Evolutionary conservation across 2,329 filamentous ascomycete species (phyloP).

Genomic region (Pseudogymnoascus sp.): DNA sequence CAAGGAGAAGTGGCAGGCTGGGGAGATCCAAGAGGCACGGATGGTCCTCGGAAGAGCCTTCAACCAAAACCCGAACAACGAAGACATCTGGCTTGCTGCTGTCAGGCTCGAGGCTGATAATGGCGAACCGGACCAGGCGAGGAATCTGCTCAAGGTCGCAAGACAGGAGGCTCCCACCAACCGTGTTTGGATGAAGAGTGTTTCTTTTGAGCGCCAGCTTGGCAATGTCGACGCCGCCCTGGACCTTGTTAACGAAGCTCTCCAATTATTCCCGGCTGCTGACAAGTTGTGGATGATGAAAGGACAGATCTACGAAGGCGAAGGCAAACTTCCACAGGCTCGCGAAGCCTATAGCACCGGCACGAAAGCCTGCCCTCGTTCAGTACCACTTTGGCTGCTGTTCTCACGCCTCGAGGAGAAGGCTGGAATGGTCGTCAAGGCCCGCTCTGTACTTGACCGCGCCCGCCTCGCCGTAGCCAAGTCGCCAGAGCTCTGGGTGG

Average conservation of each 20-base stretch:
- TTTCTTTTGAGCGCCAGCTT: constrained; percentile 82
- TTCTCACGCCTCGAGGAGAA: constrained; percentile 83
- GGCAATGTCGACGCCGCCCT: constrained; percentile 73
- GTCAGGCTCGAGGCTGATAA: constrained; percentile 95
- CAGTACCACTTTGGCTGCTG: constrained; percentile 82
- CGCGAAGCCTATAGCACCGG: constrained; percentile 84
- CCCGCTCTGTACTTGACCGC: constrained; percentile 85
- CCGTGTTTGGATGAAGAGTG: constrained; percentile 94
- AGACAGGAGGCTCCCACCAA: constrained; percentile 87
- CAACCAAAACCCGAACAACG: constrained; percentile 90
- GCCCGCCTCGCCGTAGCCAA: constrained; percentile 83
- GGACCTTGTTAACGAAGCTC: constrained; percentile 76
- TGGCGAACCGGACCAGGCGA: constrained; percentile 70
- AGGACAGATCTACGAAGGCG: constrained; percentile 88
- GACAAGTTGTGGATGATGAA: constrained; percentile 98
- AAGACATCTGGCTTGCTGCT: constrained; percentile 94
- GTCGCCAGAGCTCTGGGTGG: constrained; percentile 76
- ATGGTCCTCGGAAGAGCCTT: constrained; percentile 82
- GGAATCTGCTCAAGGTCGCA: constrained; percentile 72
- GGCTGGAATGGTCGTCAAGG: constrained; percentile 76
- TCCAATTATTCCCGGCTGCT: constrained; percentile 76
- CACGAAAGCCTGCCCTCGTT: constrained; percentile 76
- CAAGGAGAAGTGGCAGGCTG: constrained; percentile 86
- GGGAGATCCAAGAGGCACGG: constrained; percentile 79
- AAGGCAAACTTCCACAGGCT: constrained; percentile 72